A percentile compares a stretch with the other conserved stretches of the same genome.
Conservation (phyloP, 352 stramenopile species). For the Pythium chondricola region DNA sequence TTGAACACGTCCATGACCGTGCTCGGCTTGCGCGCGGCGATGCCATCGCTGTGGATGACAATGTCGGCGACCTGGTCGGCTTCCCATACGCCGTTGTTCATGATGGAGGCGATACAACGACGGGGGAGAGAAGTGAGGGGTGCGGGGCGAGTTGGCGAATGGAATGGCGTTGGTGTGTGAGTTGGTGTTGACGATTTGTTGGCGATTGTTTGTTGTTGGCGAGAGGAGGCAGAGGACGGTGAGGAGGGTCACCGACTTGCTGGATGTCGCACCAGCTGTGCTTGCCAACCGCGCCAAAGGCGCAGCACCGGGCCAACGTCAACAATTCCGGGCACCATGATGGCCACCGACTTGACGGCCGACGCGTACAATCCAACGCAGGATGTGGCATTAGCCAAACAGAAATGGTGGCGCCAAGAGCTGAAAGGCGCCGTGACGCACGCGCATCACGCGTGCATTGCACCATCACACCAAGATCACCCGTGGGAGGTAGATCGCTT, state of each 20-base stretch:
- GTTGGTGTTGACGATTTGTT: not conserved
- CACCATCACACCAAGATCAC: too few species aligned
- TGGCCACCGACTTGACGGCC: slow-evolving; percentile 10
- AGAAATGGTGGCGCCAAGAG: slow-evolving; percentile 1
- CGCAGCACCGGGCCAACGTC: slow-evolving; percentile 16
- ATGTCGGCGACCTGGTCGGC: slow-evolving; percentile 24
- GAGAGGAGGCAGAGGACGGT: too few species aligned
- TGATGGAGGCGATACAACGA: not conserved
- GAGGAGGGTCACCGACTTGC: too few species aligned
- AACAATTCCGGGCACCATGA: slow-evolving; percentile 8
- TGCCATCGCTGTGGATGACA: slow-evolving; percentile 22
- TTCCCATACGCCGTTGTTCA: slow-evolving; percentile 19
- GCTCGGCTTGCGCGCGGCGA: slow-evolving; percentile 20
- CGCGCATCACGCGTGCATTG: too few species aligned
- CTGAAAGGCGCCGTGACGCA: too few species aligned
- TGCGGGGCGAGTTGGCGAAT: slow-evolving; percentile 10
- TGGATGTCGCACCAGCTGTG: not conserved
- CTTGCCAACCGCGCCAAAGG: too few species aligned
- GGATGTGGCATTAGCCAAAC: not conserved
- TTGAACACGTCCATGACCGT: slow-evolving; percentile 27
- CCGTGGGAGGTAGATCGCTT: too few species aligned
- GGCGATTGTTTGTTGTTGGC: too few species aligned
- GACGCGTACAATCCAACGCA: not conserved
- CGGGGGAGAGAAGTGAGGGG: not conserved
- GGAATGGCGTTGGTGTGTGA: not conserved